phyloP scores from a whole-genome alignment of 75 land plant species.

The Pseudotsuga menziesii region DNA sequence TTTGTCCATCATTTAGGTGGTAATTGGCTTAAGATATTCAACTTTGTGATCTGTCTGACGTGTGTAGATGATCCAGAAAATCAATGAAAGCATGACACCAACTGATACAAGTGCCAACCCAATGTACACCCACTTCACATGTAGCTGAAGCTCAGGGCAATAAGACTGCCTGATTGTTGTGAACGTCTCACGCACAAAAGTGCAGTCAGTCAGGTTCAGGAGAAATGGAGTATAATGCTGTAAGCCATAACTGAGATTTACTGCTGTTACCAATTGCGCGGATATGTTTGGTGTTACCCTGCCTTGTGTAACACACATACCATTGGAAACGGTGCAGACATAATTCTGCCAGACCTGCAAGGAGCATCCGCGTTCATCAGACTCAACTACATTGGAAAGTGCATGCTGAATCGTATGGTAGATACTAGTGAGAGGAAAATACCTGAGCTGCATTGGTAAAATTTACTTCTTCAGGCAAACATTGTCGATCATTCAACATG shows the following conservation, averaged over 20 bases:
- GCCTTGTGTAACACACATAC: conserved; percentile 39
- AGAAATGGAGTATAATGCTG: conserved; percentile 53
- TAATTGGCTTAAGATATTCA: neutral
- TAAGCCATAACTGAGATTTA: conserved; percentile 32
- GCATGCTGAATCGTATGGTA: neutral
- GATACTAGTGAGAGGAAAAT: conserved; percentile 1
- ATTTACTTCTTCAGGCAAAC: conserved; percentile 41
- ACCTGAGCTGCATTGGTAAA: conserved; percentile 64
- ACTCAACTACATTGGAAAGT: neutral
- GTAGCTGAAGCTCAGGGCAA: conserved; percentile 46
- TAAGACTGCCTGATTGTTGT: conserved; percentile 25
- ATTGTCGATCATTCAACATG: conserved; percentile 33
- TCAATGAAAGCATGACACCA: conserved; percentile 72
- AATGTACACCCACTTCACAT: conserved; percentile 52
- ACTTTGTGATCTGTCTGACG: conserved; percentile 30
- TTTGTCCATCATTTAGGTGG: neutral
- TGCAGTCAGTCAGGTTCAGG: conserved; percentile 55
- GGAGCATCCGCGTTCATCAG: neutral
- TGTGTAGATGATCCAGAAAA: conserved; percentile 69
- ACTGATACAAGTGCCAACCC: conserved; percentile 61
- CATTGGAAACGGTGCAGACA: conserved; percentile 35
- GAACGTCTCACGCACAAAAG: conserved; percentile 67
- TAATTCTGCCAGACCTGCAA: conserved; percentile 67
- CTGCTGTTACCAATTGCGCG: conserved; percentile 34
- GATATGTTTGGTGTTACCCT: conserved; percentile 52